phyloP scores from a whole-genome alignment of 345 rosid genomes.

The Chamaenerion angustifolium region DNA sequence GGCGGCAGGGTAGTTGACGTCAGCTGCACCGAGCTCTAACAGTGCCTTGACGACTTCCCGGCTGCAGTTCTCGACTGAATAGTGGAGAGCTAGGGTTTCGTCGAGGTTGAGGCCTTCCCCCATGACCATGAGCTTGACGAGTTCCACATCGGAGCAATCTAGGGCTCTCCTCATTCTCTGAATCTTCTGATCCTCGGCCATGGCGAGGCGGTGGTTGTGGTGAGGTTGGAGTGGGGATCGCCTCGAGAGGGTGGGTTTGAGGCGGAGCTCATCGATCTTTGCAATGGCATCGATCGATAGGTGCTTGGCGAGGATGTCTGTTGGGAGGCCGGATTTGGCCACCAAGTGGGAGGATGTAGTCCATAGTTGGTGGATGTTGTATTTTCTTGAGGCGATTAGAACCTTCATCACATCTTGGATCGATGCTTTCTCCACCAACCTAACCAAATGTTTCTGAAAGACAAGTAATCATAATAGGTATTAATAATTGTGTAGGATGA shows the following conservation, averaged over 20 bases:
- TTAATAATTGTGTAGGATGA: too few relatives aligned
- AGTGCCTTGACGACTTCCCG: conserved; percentile 37
- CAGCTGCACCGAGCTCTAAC: conserved; percentile 39
- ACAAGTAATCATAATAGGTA: not conserved
- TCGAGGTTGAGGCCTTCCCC: conserved; percentile 41
- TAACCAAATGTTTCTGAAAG: conserved; percentile 74
- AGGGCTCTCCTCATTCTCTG: conserved; percentile 81
- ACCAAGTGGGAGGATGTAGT: conserved; percentile 86
- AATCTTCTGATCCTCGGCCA: conserved; percentile 80
- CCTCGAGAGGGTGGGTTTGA: conserved; percentile 23
- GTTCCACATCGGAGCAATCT: conserved; percentile 84
- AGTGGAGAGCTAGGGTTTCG: conserved; percentile 31
- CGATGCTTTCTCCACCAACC: conserved; percentile 90
- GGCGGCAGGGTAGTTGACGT: conserved; percentile 29
- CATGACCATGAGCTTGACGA: conserved; percentile 42
- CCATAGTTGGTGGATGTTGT: conserved; percentile 95
- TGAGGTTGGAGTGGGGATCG: conserved; percentile 10
- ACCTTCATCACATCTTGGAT: conserved; percentile 97
- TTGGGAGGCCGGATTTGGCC: conserved; percentile 56
- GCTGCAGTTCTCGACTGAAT: conserved; percentile 33
- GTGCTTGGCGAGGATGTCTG: conserved; percentile 30
- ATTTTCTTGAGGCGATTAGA: conserved; percentile 81
- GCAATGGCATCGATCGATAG: conserved; percentile 29
- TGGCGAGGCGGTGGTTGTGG: conserved; percentile 25
- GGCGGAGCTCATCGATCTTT: conserved; percentile 33